A percentile compares a stretch with the other conserved stretches of the same genome.
These are phyloP conservation scores for Thalassiosira mediterranea DNA, from an alignment of 352 stramenopile species.

Conservation along the genomic window DNA sequence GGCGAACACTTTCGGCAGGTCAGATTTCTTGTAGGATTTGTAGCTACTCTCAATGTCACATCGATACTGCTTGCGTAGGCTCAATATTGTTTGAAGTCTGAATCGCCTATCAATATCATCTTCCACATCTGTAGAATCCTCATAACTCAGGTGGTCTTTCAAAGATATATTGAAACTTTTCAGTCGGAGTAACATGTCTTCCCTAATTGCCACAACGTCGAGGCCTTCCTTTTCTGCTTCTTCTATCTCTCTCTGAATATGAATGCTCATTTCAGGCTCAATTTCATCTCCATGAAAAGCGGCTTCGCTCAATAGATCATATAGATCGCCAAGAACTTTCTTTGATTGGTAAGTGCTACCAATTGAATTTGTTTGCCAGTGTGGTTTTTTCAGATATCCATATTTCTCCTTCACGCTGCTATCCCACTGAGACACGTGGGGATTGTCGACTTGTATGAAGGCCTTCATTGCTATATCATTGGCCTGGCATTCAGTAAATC, in stretches of 20 bases:
- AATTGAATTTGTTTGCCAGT: conserved; percentile 7
- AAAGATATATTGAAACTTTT: conserved; percentile 13
- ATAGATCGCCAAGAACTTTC: conserved; percentile 21
- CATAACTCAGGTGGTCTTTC: not conserved
- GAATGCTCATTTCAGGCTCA: conserved; percentile 17
- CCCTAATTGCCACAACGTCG: not conserved
- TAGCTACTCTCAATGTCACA: conserved; percentile 7
- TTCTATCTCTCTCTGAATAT: conserved; percentile 1
- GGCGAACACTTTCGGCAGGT: conserved; percentile 8
- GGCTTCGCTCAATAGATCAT: conserved; percentile 13
- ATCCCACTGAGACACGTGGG: conserved; percentile 13
- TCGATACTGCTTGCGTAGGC: conserved; percentile 14
- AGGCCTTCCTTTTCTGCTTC: conserved; percentile 6
- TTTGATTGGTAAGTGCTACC: conserved; percentile 18
- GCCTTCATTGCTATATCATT: conserved; percentile 12
- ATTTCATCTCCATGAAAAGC: conserved; percentile 6
- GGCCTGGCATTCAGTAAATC: not conserved
- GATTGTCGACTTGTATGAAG: conserved; percentile 29
- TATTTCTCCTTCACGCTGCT: not conserved
- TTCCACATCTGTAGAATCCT: not conserved
- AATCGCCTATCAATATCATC: not conserved
- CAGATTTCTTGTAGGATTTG: conserved; percentile 2
- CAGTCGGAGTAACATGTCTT: conserved; percentile 4
- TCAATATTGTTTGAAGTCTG: conserved; percentile 1
- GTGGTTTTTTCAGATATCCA: not conserved